A percentile compares a stretch with the other conserved stretches of the same genome.
Conservation (phyloP, 495 filamentous ascomycete species). For the Penicillium roqueforti region DNA sequence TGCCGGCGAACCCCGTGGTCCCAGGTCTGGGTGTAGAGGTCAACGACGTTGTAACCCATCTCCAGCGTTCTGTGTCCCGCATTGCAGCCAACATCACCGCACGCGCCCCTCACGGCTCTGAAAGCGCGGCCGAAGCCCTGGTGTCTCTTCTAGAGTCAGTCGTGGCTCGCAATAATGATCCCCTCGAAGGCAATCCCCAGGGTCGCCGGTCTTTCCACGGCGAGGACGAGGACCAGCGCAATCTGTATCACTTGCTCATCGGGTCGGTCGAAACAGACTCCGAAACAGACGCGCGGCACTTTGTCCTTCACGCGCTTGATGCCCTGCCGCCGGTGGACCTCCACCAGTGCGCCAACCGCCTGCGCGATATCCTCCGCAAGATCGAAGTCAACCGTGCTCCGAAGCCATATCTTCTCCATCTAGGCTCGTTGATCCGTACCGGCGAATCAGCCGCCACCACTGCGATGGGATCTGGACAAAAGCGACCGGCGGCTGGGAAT, state of each 20-base stretch:
- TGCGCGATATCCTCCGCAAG: constrained; percentile 35
- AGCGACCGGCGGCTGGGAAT: constrained; percentile 33
- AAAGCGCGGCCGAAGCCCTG: constrained; percentile 39
- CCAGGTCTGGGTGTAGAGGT: constrained; percentile 24
- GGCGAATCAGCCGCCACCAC: constrained; percentile 24
- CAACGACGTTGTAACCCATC: constrained; percentile 27
- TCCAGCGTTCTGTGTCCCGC: constrained; percentile 34
- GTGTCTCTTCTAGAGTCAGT: constrained; percentile 44
- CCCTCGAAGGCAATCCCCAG: constrained; percentile 37
- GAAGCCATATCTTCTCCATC: constrained; percentile 32
- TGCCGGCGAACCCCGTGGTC: constrained; percentile 13
- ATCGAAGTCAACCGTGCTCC: constrained; percentile 42
- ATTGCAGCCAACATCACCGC: constrained; percentile 34
- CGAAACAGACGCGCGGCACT: constrained; percentile 29
- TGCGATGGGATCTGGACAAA: constrained; percentile 26
- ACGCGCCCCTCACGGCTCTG: constrained; percentile 36
- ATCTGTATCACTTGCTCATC: constrained; percentile 48
- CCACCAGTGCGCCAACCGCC: constrained; percentile 25
- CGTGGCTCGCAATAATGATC: constrained; percentile 43
- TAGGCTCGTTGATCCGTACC: constrained; percentile 29
- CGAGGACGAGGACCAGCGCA: constrained; percentile 47
- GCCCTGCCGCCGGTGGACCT: constrained; percentile 33
- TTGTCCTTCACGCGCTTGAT: constrained; percentile 44
- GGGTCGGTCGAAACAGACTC: constrained; percentile 34
- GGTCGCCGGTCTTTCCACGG: constrained; percentile 35